Evolutionary conservation across 2,329 filamentous ascomycete species (phyloP), one percentile per base, ranked within the genome.

Genomic region (Exophiala alcalophila): DNA sequence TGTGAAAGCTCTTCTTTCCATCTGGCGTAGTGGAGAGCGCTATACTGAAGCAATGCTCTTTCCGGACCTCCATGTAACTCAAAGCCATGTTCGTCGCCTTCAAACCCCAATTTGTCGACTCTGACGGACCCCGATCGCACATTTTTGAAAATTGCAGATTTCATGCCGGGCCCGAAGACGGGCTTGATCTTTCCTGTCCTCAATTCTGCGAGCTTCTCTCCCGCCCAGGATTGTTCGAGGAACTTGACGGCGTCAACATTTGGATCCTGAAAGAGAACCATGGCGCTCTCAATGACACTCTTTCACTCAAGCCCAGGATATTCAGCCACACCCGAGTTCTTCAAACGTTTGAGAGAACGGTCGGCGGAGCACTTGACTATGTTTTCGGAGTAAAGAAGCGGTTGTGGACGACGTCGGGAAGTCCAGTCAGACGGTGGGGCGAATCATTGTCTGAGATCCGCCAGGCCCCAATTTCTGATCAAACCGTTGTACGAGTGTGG

Each of bases 41-140:
- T 82, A 55, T 83, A 81, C 72, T 65, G 59, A 21, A 80, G 72
- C 7, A 84, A 66, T 0, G 80, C 81, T 59, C 83, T 84, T 47
- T 85, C 81, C 0, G 64, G 60, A 0, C 79, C 78, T 5, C 79
- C 78, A 45, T 84, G 81, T 38, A 78, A 77, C 1, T 72, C 74
- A 18, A 69, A 72, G 39, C 81, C 78, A 44, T 83, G 80, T 55
- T 83, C 77, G 47, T 84, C 81, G 4, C 64, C 71, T 11, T 73
- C 68, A 10, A 82, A 69, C 0, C 80, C 80, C 2, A 71, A 23
- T 21, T 33, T 40, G 9, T 29, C 40, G 23, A 49, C 45, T 9
- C 20, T 32, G 12, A 48, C 25, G 10, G 34, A 33, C 2, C 32
- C 44, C 11, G 33, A 25, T 25, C 40, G 33, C 12, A 33, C 28